phyloP scores from a whole-genome alignment of 805 yeast genomes.

The Candida fluviatilis region DNA sequence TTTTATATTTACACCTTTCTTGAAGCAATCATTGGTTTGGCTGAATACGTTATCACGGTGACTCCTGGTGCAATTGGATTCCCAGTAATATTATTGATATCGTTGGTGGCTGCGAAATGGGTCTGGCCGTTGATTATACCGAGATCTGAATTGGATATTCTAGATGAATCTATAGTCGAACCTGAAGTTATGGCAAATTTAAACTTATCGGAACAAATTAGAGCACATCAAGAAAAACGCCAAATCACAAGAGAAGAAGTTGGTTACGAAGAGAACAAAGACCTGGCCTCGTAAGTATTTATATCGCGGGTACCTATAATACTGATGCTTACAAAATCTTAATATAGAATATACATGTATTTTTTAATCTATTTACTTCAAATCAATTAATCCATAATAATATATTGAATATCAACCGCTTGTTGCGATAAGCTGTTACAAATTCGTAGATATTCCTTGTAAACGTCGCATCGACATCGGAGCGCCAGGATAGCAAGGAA shows the following conservation, averaged over 20 bases:
- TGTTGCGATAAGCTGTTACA: no score
- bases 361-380: no score
- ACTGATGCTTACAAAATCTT: no score
- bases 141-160: slow-evolving; percentile 48
- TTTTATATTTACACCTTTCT: slow-evolving; percentile 53
- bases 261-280: not conserved
- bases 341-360: no score
- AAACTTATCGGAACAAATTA: not conserved
- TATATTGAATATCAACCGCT: no score
- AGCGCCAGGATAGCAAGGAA: no score
- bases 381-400: no score
- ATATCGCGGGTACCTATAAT: no score
- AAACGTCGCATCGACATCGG: no score
- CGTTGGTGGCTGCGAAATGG: slow-evolving; percentile 56
- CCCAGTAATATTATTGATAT: slow-evolving; percentile 78
- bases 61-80: slow-evolving; percentile 93
- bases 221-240: not conserved
- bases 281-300: no score
- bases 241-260: not conserved
- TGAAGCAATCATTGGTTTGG: slow-evolving; percentile 65
- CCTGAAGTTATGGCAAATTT: slow-evolving; percentile 3
- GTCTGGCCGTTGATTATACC: slow-evolving; percentile 64
- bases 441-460: no score
- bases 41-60: slow-evolving; percentile 80
- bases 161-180: slow-evolving; percentile 67